Percentiles rank a stretch among this genome's conserved stretches.
These are phyloP conservation scores for Metschnikowia henanensis DNA, from an alignment of 805 yeast genomes.

Conservation along the genomic window DNA sequence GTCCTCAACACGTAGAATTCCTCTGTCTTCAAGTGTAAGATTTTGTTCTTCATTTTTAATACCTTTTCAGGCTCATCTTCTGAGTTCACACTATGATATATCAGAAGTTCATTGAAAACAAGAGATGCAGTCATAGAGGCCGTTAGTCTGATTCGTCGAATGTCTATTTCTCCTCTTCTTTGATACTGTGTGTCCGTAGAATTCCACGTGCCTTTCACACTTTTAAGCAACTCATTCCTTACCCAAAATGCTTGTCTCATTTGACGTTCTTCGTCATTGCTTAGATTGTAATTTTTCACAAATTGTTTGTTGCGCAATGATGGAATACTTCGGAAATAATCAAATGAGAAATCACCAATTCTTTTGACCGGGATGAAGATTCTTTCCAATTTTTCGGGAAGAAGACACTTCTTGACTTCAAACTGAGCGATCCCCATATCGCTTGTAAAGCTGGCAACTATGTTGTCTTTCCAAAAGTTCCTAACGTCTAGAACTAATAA, in stretches of 20 bases:
- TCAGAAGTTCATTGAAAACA: conserved; percentile 46
- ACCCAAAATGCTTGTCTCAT: conserved; percentile 80
- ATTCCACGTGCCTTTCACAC: conserved; percentile 68
- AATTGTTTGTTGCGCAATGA: conserved; percentile 70
- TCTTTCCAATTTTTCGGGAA: conserved; percentile 43
- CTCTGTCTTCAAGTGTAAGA: conserved; percentile 31
- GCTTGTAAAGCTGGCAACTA: conserved; percentile 31
- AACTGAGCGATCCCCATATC: conserved; percentile 22
- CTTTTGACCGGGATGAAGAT: conserved; percentile 70
- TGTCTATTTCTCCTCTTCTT: conserved; percentile 59
- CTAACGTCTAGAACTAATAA: conserved; percentile 72
- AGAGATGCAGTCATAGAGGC: conserved; percentile 58
- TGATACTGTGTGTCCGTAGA: conserved; percentile 22
- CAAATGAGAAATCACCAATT: conserved; percentile 42
- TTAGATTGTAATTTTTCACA: conserved; percentile 53
- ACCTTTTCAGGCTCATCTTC: conserved; percentile 20
- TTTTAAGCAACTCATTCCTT: conserved; percentile 59
- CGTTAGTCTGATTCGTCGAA: conserved; percentile 64
- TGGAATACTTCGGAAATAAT: conserved; percentile 60
- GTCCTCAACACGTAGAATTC: conserved; percentile 53
- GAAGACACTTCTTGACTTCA: conserved; percentile 23
- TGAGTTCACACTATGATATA: conserved; percentile 31
- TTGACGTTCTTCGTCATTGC: conserved; percentile 54
- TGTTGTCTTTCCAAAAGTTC: conserved; percentile 72
- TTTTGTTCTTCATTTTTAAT: conserved; percentile 21